Conservation (phyloP, 495 filamentous ascomycete genomes). For the Penicillium diatomitis region DNA sequence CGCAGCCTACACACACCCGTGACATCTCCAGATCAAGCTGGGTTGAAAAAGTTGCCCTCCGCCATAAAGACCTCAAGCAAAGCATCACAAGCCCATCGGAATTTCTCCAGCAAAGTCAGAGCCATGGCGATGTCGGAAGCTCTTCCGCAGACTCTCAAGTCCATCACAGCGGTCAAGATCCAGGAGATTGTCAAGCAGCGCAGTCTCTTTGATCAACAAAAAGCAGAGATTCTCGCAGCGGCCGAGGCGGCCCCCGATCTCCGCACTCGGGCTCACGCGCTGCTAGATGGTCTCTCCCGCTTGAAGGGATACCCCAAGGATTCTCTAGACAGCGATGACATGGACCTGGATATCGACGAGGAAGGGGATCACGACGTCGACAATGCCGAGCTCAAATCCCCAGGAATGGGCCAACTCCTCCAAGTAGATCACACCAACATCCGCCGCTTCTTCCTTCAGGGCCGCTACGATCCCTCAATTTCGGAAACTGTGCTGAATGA, state of each 20-base stretch:
- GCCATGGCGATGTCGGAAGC: slow-evolving; percentile 24
- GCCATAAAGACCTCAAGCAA: too few relatives aligned
- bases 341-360: slow-evolving; percentile 21
- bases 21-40: too few relatives aligned
- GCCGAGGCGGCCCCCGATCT: slow-evolving; percentile 19
- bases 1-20: too few relatives aligned
- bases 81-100: too few relatives aligned
- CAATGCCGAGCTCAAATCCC: slow-evolving; percentile 6
- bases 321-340: slow-evolving; percentile 27
- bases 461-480: slow-evolving; percentile 47
- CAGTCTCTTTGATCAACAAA: slow-evolving; percentile 37
- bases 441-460: slow-evolving; percentile 47
- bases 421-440: slow-evolving; percentile 28
- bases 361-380: neutral
- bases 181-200: slow-evolving; percentile 52
- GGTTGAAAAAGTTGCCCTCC: too few relatives aligned
- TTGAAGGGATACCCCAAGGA: slow-evolving; percentile 29
- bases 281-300: slow-evolving; percentile 32
- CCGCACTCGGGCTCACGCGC: slow-evolving; percentile 19
- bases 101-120: neutral
- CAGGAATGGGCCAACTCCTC: slow-evolving; percentile 9
- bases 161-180: slow-evolving; percentile 58
- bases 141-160: slow-evolving; percentile 53
- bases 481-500: slow-evolving; percentile 33
- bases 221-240: slow-evolving; percentile 22